phyloP scores from a whole-genome alignment of 805 yeast genomes.

The Cyberlindnera mycetangii region DNA sequence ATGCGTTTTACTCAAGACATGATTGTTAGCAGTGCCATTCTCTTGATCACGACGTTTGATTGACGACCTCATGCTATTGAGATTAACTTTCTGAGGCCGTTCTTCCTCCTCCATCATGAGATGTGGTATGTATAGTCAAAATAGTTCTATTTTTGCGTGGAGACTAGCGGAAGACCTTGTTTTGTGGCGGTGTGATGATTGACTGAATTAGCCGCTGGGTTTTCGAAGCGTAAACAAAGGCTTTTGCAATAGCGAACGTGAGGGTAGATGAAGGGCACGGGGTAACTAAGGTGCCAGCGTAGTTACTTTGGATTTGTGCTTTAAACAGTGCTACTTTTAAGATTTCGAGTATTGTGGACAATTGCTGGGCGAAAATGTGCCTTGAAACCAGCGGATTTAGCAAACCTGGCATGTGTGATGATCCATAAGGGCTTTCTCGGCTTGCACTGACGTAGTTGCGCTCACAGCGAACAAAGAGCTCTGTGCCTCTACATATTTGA shows the following conservation, averaged over 20 bases:
- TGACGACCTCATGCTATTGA: conserved; percentile 1
- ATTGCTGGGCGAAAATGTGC: too few relatives aligned
- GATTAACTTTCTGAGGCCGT: not conserved
- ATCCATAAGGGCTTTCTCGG: not conserved
- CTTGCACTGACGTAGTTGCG: not conserved
- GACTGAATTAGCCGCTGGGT: not conserved
- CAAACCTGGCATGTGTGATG: not conserved
- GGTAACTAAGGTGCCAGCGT: too few relatives aligned
- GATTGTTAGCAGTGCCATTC: too few relatives aligned
- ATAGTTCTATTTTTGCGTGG: too few relatives aligned
- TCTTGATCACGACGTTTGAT: not conserved
- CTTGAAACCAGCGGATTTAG: not conserved
- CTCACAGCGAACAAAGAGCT: not conserved
- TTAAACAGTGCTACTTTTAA: too few relatives aligned
- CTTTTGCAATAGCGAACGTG: too few relatives aligned
- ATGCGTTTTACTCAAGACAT: too few relatives aligned
- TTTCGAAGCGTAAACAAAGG: not conserved
- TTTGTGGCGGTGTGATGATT: not conserved
- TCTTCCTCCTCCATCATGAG: not conserved
- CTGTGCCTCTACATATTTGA: too few relatives aligned
- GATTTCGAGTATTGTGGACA: too few relatives aligned
- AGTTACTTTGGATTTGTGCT: too few relatives aligned
- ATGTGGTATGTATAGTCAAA: too few relatives aligned
- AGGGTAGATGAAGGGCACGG: too few relatives aligned
- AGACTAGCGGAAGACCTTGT: not conserved